These are phyloP conservation scores for Penicillium vulpinum DNA, from an alignment of 2,329 filamentous ascomycete species.

Conservation along the genomic window DNA sequence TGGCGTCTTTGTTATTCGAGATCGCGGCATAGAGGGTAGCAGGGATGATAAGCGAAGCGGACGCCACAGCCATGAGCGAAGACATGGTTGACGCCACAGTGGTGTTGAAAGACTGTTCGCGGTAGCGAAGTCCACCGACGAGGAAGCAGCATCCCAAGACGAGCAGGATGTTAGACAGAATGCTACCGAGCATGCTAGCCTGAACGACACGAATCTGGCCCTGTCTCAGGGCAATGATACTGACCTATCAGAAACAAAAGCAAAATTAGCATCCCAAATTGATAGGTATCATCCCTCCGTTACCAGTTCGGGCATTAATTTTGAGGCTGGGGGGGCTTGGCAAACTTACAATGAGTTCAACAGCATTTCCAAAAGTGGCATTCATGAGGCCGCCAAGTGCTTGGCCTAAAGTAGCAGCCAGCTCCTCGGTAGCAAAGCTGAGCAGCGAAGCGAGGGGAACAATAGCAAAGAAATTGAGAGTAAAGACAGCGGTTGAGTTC, in stretches of 20 bases:
- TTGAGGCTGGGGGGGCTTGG: neutral
- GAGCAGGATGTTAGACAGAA: conserved; percentile 89
- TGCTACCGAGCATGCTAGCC: conserved; percentile 93
- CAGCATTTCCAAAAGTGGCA: conserved; percentile 66
- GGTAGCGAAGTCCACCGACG: conserved; percentile 68
- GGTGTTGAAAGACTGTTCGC: conserved; percentile 62
- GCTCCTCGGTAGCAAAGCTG: conserved; percentile 65
- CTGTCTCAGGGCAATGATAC: conserved; percentile 82
- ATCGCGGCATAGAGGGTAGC: conserved; percentile 72
- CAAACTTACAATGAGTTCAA: conserved; percentile 68
- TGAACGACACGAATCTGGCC: conserved; percentile 95
- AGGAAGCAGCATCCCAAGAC: conserved; percentile 81
- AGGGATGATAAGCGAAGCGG: conserved; percentile 76
- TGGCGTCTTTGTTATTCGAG: conserved; percentile 25
- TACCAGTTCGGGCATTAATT: neutral
- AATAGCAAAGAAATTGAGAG: conserved; percentile 65
- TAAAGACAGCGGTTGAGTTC: conserved; percentile 59
- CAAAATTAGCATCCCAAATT: neutral
- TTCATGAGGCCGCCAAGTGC: conserved; percentile 64
- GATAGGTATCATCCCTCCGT: neutral
- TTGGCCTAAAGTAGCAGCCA: conserved; percentile 61
- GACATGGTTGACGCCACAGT: conserved; percentile 56
- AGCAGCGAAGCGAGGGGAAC: conserved; percentile 62
- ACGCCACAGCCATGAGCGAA: conserved; percentile 73
- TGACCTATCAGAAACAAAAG: conserved; percentile 62